phyloP scores from a whole-genome alignment of 139 green algal genomes.

The Chlorella sp. region DNA sequence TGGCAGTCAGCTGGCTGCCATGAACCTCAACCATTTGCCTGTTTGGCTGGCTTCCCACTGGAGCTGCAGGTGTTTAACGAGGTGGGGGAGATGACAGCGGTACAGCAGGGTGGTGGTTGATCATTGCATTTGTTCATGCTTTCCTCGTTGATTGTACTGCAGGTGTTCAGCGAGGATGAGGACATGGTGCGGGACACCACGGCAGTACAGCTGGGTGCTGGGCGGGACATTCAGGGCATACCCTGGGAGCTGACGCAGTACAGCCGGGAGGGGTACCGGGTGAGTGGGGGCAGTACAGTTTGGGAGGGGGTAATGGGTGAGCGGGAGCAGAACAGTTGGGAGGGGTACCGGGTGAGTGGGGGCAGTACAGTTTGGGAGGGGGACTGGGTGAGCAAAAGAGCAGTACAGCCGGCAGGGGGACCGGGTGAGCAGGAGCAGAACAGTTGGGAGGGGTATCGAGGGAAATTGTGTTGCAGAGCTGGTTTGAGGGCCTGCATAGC shows the following conservation, averaged over 20 bases:
- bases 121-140: not conserved
- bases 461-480: too few relatives aligned
- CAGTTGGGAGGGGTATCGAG: too few relatives aligned
- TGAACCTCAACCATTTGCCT: too few relatives aligned
- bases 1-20: too few relatives aligned
- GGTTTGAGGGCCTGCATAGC: too few relatives aligned
- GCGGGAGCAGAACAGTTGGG: not conserved
- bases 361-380: conserved; percentile 48
- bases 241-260: conserved; percentile 75
- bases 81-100: conserved; percentile 43
- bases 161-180: conserved; percentile 53
- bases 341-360: conserved; percentile 25
- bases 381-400: conserved; percentile 60
- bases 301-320: conserved; percentile 70
- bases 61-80: conserved; percentile 42
- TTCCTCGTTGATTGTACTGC: not conserved
- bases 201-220: conserved; percentile 37
- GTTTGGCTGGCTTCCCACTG: too few relatives aligned
- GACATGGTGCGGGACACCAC: conserved; percentile 48
- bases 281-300: conserved; percentile 62
- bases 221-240: conserved; percentile 55
- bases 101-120: conserved; percentile 15
- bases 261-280: conserved; percentile 74
- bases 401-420: not conserved
- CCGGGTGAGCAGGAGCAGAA: too few relatives aligned